Percentiles rank a stretch among this genome's conserved stretches.
Conservation (phyloP, 202 grass and related monocot genomes). For the Setaria italica region DNA sequence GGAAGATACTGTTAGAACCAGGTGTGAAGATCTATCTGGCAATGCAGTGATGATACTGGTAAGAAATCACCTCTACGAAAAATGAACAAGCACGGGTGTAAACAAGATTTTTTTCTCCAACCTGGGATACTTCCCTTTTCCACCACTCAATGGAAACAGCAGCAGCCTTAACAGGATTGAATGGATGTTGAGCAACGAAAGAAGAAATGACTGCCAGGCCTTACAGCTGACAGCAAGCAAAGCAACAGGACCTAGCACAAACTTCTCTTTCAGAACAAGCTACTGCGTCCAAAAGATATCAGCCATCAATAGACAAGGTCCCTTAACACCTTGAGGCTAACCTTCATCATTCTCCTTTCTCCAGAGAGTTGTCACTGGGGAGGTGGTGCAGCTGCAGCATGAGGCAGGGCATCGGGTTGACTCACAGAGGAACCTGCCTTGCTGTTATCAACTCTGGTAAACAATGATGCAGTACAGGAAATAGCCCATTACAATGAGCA, state of each 20-base stretch:
- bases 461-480: background rate
- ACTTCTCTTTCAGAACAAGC: constrained; percentile 12
- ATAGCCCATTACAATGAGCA: background rate
- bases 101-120: background rate
- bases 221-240: constrained; percentile 20
- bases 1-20: background rate
- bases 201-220: background rate
- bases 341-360: background rate
- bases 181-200: constrained; percentile 5
- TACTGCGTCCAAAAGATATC: background rate
- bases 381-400: background rate
- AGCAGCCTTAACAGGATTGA: background rate
- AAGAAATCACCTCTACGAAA: background rate
- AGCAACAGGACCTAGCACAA: background rate
- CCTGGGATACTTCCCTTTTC: background rate
- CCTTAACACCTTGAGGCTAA: background rate
- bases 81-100: background rate
- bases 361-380: background rate
- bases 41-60: background rate
- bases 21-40: background rate
- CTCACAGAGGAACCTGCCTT: background rate
- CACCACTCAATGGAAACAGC: background rate
- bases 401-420: background rate
- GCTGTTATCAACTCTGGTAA: background rate
- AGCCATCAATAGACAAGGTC: background rate